Base-by-base conservation (phyloP, 163 green algal genomes). In the Picocystis sp. region DNA sequence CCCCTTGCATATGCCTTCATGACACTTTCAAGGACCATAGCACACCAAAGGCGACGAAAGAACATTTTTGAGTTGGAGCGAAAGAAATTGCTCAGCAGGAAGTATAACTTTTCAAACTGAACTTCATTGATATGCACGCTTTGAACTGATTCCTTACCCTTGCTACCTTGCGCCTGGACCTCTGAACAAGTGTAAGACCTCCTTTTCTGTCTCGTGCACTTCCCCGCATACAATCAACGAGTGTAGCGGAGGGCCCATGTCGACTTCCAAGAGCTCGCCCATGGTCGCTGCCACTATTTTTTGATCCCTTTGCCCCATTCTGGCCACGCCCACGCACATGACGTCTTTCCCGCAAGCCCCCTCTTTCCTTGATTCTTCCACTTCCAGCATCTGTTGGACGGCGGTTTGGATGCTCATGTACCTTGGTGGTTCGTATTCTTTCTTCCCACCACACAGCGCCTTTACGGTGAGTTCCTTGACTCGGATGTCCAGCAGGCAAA, bases 401-500 rank as follows among this genome's bases (percentile, higher is more conserved):
- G 86, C 86, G 21, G 63, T 77, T 47, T 67, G 64, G 21, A 87
- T 66, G 33, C 46, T 81, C 83, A 94, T 94, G 64, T 81, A 94
- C n/a, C 77, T 65, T 10, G 89, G 83, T 1, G 86, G 82, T 70
- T 95, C 81, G 57, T 96, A 96, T 44, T 87, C 67, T 2, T 64
- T 54, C 14, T 55, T 75, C 60, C 41, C 44, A 9, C 44, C 21
- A 50, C 45, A 63, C 29, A 98, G 66, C 35, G 75, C 77, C 54
- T 92, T 80, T 38, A 94, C 45, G 21, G 78, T 80, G 1, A 84
- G 89, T 74, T 98, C 89, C 64, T 92, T 92, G 2, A 88, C 76
- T 58, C 75, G 64, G 60, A 94, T 94, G 70, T 94, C 85, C 43
- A 98, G 75, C 21, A 98, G 67, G 64, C 83, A 94, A 45, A 98